These are phyloP conservation scores for Bathelium albidoporum DNA, from an alignment of 495 filamentous ascomycete genomes.

Conservation along the genomic window DNA sequence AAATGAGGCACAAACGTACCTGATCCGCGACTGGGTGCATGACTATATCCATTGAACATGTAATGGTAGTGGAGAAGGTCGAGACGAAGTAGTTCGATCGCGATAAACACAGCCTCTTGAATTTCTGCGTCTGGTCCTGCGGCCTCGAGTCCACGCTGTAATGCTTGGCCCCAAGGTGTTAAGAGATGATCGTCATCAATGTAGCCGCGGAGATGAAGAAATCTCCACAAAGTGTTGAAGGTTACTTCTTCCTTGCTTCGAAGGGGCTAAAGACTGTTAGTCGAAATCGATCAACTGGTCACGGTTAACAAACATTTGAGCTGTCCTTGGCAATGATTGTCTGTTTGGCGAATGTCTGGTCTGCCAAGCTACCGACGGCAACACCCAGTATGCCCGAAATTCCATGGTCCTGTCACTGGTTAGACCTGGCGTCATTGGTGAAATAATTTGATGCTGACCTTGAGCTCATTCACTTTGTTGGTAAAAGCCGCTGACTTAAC, in stretches of 20 bases:
- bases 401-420: neutral
- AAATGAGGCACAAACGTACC: conserved; percentile 3
- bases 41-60: conserved; percentile 50
- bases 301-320: conserved; percentile 8
- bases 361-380: neutral
- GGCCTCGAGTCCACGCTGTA: conserved; percentile 51
- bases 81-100: conserved; percentile 68
- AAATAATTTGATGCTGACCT: neutral
- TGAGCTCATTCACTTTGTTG: neutral
- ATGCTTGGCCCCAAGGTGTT: conserved; percentile 72
- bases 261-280: conserved; percentile 20
- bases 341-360: neutral
- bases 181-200: conserved; percentile 69
- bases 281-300: neutral
- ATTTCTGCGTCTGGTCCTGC: conserved; percentile 37
- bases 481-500: conserved; percentile 28
- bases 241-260: neutral
- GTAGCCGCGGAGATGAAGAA: conserved; percentile 81
- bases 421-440: neutral
- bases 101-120: conserved; percentile 59
- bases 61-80: conserved; percentile 57
- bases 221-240: conserved; percentile 66
- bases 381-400: neutral
- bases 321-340: neutral
- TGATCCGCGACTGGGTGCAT: conserved; percentile 30